phyloP scores from a whole-genome alignment of 495 filamentous ascomycete species.

The Umbilicaria muhlenbergii region DNA sequence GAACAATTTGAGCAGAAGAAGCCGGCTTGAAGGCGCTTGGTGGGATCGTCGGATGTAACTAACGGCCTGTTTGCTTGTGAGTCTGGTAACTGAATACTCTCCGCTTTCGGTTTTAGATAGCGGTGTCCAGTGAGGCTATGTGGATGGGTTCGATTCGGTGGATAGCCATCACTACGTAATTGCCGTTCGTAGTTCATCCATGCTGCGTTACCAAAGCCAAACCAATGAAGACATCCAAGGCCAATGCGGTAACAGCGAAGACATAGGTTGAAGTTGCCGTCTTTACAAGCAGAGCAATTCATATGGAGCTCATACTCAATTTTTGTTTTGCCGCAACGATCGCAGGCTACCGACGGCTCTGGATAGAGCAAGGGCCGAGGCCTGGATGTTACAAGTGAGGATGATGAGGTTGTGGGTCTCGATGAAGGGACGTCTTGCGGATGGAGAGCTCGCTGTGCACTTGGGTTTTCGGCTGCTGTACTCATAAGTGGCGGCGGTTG shows the following conservation, averaged over 20 bases:
- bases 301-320: constrained; percentile 76
- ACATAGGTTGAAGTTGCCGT: constrained; percentile 64
- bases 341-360: constrained; percentile 61
- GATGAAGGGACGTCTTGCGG: constrained; percentile 14
- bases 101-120: constrained; percentile 40
- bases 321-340: constrained; percentile 43
- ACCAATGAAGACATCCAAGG: constrained; percentile 66
- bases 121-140: constrained; percentile 54
- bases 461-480: no score
- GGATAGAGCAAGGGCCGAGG: constrained; percentile 32
- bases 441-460: constrained; percentile 4
- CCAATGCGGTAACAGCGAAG: constrained; percentile 57
- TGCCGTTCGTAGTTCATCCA: constrained; percentile 35
- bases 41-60: constrained; percentile 48
- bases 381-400: constrained; percentile 18
- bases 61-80: constrained; percentile 13
- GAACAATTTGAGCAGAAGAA: constrained; percentile 66
- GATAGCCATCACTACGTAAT: constrained; percentile 26
- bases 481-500: no score
- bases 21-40: constrained; percentile 54
- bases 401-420: constrained; percentile 16
- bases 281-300: constrained; percentile 51
- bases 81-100: constrained; percentile 14
- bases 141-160: constrained; percentile 27
- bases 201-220: constrained; percentile 54